A percentile compares a stretch with the other conserved stretches of the same genome.
phyloP scores from a whole-genome alignment of 2,329 filamentous ascomycete genomes.

The Cladosporium sp. region DNA sequence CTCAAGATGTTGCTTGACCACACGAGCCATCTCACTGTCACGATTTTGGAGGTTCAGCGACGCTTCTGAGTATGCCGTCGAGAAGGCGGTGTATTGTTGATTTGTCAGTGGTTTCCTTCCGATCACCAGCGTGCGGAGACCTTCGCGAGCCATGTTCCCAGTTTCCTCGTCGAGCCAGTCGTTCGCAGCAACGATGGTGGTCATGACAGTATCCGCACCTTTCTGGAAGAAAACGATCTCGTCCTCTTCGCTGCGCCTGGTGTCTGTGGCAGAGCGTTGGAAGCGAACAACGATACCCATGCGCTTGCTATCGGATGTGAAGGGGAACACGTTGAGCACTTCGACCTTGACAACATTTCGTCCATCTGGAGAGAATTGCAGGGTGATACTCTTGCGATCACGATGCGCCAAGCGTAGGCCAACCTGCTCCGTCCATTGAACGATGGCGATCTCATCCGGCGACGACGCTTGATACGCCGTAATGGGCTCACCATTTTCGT shows the following conservation, averaged over 20 bases:
- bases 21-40: conserved; percentile 74
- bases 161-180: conserved; percentile 99
- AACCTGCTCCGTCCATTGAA: conserved; percentile 89
- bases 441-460: conserved; percentile 96
- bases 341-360: conserved; percentile 75
- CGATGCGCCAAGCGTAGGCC: conserved; percentile 80
- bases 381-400: conserved; percentile 78
- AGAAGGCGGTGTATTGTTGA: conserved; percentile 78
- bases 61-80: conserved; percentile 69
- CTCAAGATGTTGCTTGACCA: conserved; percentile 79
- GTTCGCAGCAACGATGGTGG: conserved; percentile 88
- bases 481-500: conserved; percentile 60
- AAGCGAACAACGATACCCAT: conserved; percentile 98
- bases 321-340: conserved; percentile 92
- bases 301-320: conserved; percentile 94
- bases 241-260: conserved; percentile 51
- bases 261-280: conserved; percentile 46
- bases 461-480: conserved; percentile 95
- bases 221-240: conserved; percentile 99
- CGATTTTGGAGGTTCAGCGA: conserved; percentile 75
- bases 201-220: conserved; percentile 97
- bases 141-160: conserved; percentile 98
- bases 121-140: conserved; percentile 86
- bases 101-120: conserved; percentile 81
- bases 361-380: conserved; percentile 72